Evolutionary conservation across 1,139 yeast genomes (phyloP).

Genomic region (Kodamaea sp.): DNA sequence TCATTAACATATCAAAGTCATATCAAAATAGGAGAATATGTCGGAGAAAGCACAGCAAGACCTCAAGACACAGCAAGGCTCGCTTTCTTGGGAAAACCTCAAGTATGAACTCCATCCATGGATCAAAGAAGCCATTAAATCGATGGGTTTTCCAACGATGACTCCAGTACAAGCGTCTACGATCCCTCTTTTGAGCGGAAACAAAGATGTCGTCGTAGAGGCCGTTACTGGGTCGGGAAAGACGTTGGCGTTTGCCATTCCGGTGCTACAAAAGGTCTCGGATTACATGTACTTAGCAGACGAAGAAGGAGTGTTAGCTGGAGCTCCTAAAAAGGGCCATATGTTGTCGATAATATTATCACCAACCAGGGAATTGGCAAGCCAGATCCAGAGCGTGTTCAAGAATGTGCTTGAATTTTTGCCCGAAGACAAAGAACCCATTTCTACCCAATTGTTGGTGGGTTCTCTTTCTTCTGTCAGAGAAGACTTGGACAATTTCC

Average conservation of each 20-base stretch:
- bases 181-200: constrained; percentile 81
- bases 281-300: constrained; percentile 25
- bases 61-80: constrained; percentile 31
- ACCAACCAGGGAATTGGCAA: constrained; percentile 92
- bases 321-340: constrained; percentile 55
- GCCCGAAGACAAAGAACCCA: constrained; percentile 47
- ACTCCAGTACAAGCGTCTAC: constrained; percentile 98
- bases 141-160: constrained; percentile 79
- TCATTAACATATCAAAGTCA: too few relatives aligned
- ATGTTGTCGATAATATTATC: constrained; percentile 73
- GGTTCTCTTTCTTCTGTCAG: constrained; percentile 76
- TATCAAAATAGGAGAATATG: too few relatives aligned
- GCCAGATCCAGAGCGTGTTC: constrained; percentile 74
- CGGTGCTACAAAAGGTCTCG: constrained; percentile 68
- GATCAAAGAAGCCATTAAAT: constrained; percentile 61
- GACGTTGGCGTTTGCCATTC: constrained; percentile 83
- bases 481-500: constrained; percentile 68
- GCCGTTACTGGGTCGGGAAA: constrained; percentile 98
- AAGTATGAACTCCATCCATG: constrained; percentile 42
- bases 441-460: constrained; percentile 71
- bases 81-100: constrained; percentile 43
- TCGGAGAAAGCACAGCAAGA: constrained; percentile 16
- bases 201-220: constrained; percentile 95
- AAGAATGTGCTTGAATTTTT: constrained; percentile 57
- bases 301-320: constrained; percentile 24